Conservation (phyloP, 257 asterid genomes). For the Solanum ahanhuiri region DNA sequence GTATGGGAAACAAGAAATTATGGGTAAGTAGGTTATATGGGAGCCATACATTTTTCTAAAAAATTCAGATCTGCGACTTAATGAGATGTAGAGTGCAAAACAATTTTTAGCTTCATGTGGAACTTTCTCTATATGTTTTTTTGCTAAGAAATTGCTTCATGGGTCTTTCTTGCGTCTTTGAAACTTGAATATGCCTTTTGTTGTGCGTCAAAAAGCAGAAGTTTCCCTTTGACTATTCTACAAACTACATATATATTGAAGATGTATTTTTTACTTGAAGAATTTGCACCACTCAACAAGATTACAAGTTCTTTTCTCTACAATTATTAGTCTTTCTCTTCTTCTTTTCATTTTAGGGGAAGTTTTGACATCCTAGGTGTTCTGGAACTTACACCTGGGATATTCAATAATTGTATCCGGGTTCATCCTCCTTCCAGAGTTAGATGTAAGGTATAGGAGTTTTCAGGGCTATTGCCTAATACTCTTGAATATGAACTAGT, state of each 20-base stretch:
- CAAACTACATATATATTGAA: background rate
- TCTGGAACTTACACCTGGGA: background rate
- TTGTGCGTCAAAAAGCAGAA: background rate
- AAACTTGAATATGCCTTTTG: background rate
- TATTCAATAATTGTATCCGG: constrained; percentile 15
- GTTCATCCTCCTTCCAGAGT: constrained; percentile 46
- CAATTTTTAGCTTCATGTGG: background rate
- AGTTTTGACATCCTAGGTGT: background rate
- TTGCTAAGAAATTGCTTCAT: background rate
- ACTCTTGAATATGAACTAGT: constrained; percentile 38
- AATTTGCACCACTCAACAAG: background rate
- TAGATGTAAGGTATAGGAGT: constrained; percentile 27
- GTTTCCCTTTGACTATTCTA: background rate
- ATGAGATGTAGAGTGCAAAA: background rate
- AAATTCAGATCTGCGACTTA: background rate
- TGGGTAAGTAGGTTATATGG: background rate
- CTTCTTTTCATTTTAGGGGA: no score
- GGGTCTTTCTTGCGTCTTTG: background rate
- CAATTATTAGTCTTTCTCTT: no score
- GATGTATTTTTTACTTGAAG: background rate
- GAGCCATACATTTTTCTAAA: background rate
- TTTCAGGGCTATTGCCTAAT: constrained; percentile 42
- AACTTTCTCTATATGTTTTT: background rate
- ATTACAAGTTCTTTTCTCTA: no score
- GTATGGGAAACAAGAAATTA: background rate